Conservation (phyloP, 768 basidiomycete genomes). For the Kwoniella botswanensis region DNA sequence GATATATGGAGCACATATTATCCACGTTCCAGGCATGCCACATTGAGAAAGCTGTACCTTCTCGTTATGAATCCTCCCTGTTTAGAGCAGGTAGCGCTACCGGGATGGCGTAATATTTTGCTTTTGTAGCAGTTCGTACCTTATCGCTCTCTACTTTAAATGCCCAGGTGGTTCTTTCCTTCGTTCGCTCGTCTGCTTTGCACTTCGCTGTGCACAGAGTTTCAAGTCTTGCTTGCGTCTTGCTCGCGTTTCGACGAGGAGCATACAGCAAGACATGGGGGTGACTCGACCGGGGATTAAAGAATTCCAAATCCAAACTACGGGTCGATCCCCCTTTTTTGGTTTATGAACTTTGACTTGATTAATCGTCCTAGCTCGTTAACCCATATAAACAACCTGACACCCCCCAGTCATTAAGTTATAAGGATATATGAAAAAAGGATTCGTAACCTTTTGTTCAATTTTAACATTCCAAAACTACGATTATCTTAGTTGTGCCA, state of each 20-base stretch:
- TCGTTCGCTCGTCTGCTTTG: neutral
- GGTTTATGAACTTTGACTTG: constrained; percentile 8
- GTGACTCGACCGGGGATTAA: neutral
- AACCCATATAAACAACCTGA: neutral
- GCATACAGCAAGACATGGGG: no score
- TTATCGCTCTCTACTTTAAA: neutral
- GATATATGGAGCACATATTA: no score
- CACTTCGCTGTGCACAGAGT: neutral
- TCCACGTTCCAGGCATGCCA: neutral
- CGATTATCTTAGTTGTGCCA: neutral
- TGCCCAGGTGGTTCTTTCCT: neutral
- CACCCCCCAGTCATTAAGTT: neutral
- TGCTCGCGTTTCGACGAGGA: no score
- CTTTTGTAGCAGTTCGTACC: neutral
- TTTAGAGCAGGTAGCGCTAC: constrained; percentile 1
- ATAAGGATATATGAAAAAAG: no score
- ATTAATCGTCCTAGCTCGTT: constrained; percentile 4
- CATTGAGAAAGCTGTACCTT: neutral
- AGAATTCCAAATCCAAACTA: constrained; percentile 6
- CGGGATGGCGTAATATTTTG: constrained; percentile 15
- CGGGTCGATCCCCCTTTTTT: constrained; percentile 17
- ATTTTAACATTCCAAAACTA: neutral
- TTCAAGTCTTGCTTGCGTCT: no score
- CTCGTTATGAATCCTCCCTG: neutral
- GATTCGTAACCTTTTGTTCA: no score